Evolutionary conservation across 495 filamentous ascomycete genomes (phyloP), one percentile per base, ranked within the genome.

Genomic region (Cenococcum geophilum): DNA sequence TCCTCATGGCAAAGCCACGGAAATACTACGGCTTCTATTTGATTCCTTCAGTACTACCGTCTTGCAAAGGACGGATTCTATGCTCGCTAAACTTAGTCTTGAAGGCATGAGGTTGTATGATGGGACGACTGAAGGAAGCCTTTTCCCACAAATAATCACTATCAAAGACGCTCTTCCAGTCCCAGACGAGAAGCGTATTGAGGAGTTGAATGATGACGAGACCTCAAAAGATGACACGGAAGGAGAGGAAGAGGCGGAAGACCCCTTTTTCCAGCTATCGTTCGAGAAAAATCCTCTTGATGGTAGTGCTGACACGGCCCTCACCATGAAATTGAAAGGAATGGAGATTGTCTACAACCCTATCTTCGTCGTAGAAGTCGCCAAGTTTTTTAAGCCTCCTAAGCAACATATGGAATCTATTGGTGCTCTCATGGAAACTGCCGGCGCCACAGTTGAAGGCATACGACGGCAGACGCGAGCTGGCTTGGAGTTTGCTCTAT

Each of bases 331-430:
- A 73, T 76, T 97, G 56, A 96, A 95, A 75, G 91, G 90, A 68
- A 87, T 97, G 60, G 95, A 97, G 75, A 88, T 98, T 55, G 88
- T 97, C 48, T 97, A 96, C 76, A 98, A 98, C 69, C 93, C 93
- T 16, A 86, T 83, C 60, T 95, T 97, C 64, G 75, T 97, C 1
- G 84, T 96, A 22, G 91, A 91, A 49, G 84, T 97, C 32, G 88
- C 85, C 55, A 88, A 88, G 59, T 98, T 98, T 76, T 97, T 98
- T 78, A 87, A 92, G 57, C 93, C 93, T 4, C 95, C 93, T 0
- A 89, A 96, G 72, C 80, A 90, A 59, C 95, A 98, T 71, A 96
- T 97, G 93, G 93, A 98, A 72, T 97, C 92, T 21, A 95, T 98
- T 67, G 86, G 85, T 8, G 93, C 92, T 23, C 78, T 98, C 50